Percentiles rank a stretch among this genome's conserved stretches.
Conservation (phyloP, 345 rosid species). For the Eucalyptus curtisii region DNA sequence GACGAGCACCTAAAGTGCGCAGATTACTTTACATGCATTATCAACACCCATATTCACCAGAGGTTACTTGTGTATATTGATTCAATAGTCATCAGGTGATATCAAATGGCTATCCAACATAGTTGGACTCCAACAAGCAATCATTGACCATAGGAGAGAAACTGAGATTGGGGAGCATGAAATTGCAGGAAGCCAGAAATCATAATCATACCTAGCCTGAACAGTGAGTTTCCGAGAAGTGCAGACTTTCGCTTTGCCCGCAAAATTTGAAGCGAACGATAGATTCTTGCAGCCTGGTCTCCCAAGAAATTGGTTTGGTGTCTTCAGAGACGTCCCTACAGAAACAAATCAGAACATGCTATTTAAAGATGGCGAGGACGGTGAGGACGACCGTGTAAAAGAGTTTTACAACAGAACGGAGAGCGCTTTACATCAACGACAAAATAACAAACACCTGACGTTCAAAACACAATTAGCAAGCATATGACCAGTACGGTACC, state of each 20-base stretch:
- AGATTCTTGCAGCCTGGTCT: constrained; percentile 19
- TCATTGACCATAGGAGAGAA: neutral
- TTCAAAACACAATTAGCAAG: neutral
- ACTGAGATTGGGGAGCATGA: neutral
- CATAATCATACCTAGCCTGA: constrained; percentile 34
- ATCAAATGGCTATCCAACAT: neutral
- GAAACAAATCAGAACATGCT: neutral
- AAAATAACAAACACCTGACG: neutral
- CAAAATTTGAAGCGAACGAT: constrained; percentile 25
- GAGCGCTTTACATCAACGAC: neutral
- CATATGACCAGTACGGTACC: neutral
- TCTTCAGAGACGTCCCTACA: constrained; percentile 31
- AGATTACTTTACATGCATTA: neutral
- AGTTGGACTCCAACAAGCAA: neutral
- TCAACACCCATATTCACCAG: neutral
- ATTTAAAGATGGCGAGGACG: neutral
- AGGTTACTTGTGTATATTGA: neutral
- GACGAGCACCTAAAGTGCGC: neutral
- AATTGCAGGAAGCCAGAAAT: neutral
- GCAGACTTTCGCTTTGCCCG: constrained; percentile 18
- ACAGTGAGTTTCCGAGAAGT: constrained; percentile 34
- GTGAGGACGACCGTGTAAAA: neutral
- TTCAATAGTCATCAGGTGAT: neutral
- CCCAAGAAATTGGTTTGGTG: constrained; percentile 6
- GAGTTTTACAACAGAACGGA: neutral